Conservation (phyloP, 2,329 filamentous ascomycete genomes). For the Bimuria novae-zelandiae region DNA sequence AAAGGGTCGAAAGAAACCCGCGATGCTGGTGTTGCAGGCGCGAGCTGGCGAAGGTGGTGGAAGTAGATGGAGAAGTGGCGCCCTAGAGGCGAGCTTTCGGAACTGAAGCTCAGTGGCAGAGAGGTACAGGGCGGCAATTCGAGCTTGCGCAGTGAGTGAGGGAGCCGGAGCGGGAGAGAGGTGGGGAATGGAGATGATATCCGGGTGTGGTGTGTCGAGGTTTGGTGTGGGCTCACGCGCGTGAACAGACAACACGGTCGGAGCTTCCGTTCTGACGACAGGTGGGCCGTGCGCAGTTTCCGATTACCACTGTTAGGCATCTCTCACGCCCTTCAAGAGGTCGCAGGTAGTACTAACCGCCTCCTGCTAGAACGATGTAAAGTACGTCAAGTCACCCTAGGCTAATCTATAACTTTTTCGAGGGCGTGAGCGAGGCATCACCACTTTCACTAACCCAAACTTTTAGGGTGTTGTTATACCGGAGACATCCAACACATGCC, state of each 20-base stretch:
- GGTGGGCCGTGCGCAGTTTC: slow-evolving; percentile 5
- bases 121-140: slow-evolving; percentile 18
- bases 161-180: slow-evolving; percentile 33
- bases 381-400: too few relatives aligned
- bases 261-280: slow-evolving; percentile 9
- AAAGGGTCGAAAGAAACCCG: slow-evolving; percentile 19
- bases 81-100: slow-evolving; percentile 29
- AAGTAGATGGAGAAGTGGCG: slow-evolving; percentile 45
- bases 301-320: slow-evolving; percentile 1
- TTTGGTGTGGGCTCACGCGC: slow-evolving; percentile 16
- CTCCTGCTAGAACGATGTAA: too few relatives aligned
- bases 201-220: slow-evolving; percentile 31
- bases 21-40: slow-evolving; percentile 27
- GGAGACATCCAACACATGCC: background rate
- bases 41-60: slow-evolving; percentile 38
- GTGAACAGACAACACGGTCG: slow-evolving; percentile 6
- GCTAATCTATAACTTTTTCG: too few relatives aligned
- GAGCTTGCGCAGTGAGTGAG: slow-evolving; percentile 33
- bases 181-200: slow-evolving; percentile 39
- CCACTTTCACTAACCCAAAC: background rate
- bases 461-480: too few relatives aligned
- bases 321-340: too few relatives aligned
- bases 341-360: too few relatives aligned
- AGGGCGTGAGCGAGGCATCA: slow-evolving; percentile 3
- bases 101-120: slow-evolving; percentile 15